phyloP scores from a whole-genome alignment of 768 basidiomycete species.

The Lactarius evosmus region DNA sequence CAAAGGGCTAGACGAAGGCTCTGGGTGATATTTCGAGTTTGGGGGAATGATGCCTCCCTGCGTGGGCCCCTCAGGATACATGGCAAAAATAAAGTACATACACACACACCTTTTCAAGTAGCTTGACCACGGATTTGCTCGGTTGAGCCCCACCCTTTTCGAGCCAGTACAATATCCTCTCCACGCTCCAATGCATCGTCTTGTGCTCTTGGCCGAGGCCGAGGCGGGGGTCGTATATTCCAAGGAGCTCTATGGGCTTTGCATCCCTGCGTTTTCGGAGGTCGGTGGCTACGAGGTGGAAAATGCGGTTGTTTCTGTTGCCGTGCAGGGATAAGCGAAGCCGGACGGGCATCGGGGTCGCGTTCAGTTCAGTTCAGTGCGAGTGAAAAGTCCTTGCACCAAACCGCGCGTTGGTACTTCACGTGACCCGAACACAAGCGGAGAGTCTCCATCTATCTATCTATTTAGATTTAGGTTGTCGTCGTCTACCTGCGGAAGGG shows the following conservation, averaged over 20 bases:
- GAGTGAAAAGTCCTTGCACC: not conserved
- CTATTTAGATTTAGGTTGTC: too few relatives aligned
- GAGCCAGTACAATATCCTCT: slow-evolving; percentile 89
- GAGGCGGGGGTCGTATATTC: slow-evolving; percentile 74
- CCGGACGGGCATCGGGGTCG: slow-evolving; percentile 72
- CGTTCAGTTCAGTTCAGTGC: not conserved
- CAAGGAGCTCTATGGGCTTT: slow-evolving; percentile 83
- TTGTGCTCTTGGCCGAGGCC: slow-evolving; percentile 54
- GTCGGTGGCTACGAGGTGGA: slow-evolving; percentile 84
- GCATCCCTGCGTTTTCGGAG: slow-evolving; percentile 70
- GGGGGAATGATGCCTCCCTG: slow-evolving; percentile 64
- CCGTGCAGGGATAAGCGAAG: slow-evolving; percentile 85
- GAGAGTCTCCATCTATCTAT: too few relatives aligned
- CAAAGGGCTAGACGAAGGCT: slow-evolving; percentile 15
- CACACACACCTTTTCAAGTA: slow-evolving; percentile 73
- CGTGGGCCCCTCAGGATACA: slow-evolving; percentile 8
- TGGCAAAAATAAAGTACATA: not conserved
- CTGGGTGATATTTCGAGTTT: slow-evolving; percentile 53
- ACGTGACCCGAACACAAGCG: not conserved
- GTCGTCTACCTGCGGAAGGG: too few relatives aligned
- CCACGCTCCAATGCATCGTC: slow-evolving; percentile 84
- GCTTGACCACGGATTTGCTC: slow-evolving; percentile 66
- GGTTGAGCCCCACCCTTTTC: slow-evolving; percentile 74
- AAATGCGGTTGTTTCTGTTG: slow-evolving; percentile 65
- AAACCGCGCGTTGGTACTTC: not conserved